phyloP scores from a whole-genome alignment of 1,139 yeast genomes.

The Meyerozyma sp. region DNA sequence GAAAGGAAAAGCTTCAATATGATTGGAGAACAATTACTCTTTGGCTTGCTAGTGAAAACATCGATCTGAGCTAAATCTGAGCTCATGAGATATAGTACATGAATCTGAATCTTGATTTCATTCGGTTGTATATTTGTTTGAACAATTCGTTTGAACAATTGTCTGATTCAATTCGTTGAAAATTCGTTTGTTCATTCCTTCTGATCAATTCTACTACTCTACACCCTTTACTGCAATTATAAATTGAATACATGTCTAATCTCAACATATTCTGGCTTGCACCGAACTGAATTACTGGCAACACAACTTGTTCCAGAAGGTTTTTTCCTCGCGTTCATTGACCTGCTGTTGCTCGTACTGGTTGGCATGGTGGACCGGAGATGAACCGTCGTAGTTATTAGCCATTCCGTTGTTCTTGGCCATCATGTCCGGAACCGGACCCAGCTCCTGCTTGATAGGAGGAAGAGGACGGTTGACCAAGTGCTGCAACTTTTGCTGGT shows the following conservation, averaged over 20 bases:
- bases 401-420: slow-evolving; percentile 8
- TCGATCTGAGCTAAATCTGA: no score
- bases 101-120: no score
- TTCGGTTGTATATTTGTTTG: no score
- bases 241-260: neutral
- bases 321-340: slow-evolving; percentile 34
- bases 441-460: slow-evolving; percentile 42
- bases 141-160: no score
- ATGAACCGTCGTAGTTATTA: slow-evolving; percentile 14
- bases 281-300: slow-evolving; percentile 25
- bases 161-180: no score
- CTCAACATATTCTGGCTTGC: neutral
- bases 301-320: slow-evolving; percentile 43
- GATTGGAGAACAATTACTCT: no score
- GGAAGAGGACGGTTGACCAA: slow-evolving; percentile 49
- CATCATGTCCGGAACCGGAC: slow-evolving; percentile 14
- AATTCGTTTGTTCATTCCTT: no score
- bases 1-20: no score
- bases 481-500: slow-evolving; percentile 47
- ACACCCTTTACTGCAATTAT: neutral
- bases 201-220: no score
- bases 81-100: no score
- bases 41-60: no score
- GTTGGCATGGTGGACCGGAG: slow-evolving; percentile 18
- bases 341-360: slow-evolving; percentile 37